Evolutionary conservation across 1,284 basidiomycete species (phyloP).

Genomic region (Ganoderma leucocontextum): DNA sequence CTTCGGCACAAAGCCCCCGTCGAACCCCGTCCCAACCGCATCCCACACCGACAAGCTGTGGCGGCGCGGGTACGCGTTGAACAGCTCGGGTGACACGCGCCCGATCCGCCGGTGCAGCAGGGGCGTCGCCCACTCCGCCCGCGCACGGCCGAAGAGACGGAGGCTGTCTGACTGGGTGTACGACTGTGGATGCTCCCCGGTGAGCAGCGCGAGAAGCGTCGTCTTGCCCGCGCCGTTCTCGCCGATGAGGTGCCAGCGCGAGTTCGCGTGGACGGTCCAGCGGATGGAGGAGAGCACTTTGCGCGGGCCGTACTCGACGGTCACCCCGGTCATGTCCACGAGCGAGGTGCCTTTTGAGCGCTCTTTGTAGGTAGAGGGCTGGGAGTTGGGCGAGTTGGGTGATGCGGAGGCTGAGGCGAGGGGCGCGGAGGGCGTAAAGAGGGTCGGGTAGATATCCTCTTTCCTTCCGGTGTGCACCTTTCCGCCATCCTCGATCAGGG

Average conservation of each 20-base stretch:
- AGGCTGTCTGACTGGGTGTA: constrained; percentile 81
- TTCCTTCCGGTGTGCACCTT: constrained; percentile 42
- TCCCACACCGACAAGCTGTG: constrained; percentile 78
- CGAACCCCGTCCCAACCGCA: constrained; percentile 86
- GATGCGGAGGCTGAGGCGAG: constrained; percentile 2
- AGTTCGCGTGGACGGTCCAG: constrained; percentile 84
- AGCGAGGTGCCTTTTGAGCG: constrained; percentile 29
- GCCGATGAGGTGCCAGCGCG: constrained; percentile 90
- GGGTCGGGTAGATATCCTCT: constrained; percentile 32
- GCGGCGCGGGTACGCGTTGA: constrained; percentile 88
- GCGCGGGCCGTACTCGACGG: constrained; percentile 23
- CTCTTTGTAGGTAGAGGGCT: constrained; percentile 7
- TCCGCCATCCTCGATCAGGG: constrained; percentile 56
- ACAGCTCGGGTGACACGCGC: constrained; percentile 89
- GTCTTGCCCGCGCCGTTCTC: constrained; percentile 96
- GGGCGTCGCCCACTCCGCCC: constrained; percentile 67
- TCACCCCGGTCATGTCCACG: constrained; percentile 31
- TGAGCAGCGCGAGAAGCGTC: constrained; percentile 90
- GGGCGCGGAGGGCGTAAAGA: constrained; percentile 13
- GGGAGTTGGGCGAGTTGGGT: neutral
- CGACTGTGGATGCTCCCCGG: constrained; percentile 95
- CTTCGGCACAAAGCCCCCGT: constrained; percentile 75
- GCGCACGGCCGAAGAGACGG: constrained; percentile 75
- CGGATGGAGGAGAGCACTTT: constrained; percentile 79
- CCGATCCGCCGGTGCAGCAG: constrained; percentile 71